Evolutionary conservation across 1,139 yeast genomes (phyloP), one percentile per base, ranked within the genome.

Genomic region (Wickerhamomyces sp.): DNA sequence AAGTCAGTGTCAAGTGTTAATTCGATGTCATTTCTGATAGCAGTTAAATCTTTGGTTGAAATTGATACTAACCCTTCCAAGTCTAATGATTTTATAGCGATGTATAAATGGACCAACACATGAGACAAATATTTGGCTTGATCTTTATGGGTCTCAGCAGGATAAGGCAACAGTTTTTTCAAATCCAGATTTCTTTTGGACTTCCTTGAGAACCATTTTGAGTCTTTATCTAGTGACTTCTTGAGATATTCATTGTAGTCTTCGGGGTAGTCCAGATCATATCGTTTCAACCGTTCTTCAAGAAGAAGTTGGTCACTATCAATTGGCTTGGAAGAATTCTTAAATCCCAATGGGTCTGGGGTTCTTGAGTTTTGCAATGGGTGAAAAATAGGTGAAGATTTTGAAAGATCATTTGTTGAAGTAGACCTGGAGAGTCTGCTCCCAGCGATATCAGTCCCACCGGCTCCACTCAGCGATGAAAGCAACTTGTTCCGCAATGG

Each of bases 111-210:
- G 3, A 83, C 74, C 26, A 89, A 72, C 26, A 92, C 85, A 55
- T 83, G 95, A 39, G 88, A 74, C 38, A 92, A 67, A 53, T 88
- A 90, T 42, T 74, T 75, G 15, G 88, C 83, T 44, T 80, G 85
- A 45, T 86, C 95, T 33, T 66, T 66, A 9, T 80, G 79, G 2
- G 76, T 58, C 59, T 89, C 97, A 1, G 83, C 75, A 32, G 68
- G 65, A 59, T 92, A 92, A 0, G 98, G 98, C 31, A 92, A 68
- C 38, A 79, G 55, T n/a, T 61, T 65, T 18, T 78, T 78, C 45
- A 86, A 68, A 40, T 79, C 72, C 42, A 84, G 68, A 14, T 80
- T 76, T 42, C 90, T 59, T 61, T 74, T 50, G 54, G 63, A 44
- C 39, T 58, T 52, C 35, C 88, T 67, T 7, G 85, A 68, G 57